Evolutionary conservation across 768 basidiomycete genomes (phyloP), one percentile per base, ranked within the genome.

Genomic region (Xerocomellus amylosporus): DNA sequence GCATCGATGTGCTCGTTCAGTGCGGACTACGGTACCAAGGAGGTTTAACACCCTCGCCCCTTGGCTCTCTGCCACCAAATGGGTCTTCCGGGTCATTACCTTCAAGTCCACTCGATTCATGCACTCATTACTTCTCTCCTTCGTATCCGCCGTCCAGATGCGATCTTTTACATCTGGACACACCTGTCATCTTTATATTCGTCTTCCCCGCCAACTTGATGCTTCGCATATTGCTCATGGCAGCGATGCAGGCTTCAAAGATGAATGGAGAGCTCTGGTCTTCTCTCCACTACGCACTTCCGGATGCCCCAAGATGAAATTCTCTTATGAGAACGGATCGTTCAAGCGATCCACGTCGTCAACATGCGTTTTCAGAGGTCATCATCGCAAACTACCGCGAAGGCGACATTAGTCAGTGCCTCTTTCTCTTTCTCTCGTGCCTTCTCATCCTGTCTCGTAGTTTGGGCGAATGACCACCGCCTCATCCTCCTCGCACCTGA

Each of bases 401-500:
- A 72, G 20, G 86, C 84, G 60, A 66, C 24, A 47, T 55, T 17
- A 62, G 31, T 83, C 28, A 15, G 66, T 61, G 7, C 24, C 43
- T 6, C 22, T 42, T 43, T 28, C 33, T 54, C 38, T 37, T 24
- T 1, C 58, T 64, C 46, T 66, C 28, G 28, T 47, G 37, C 20
- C 28, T 30, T 6, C 8, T 30, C 8, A 30, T 9, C 28, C 28
- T 4, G 3, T 36, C 3, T 50, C 20, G 9, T 14, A 80, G 79
- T 90, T 62, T 90, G 87, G 87, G 79, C 90, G 4, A 93, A 99
- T 71, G 96, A 98, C 74, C 98, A 98, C 72, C 96, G 98, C 65
- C 85, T 98, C 45, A 88, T 97, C 78, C 77, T 99, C 66, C 88
- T 98, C 24, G 24, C 24, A 24, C 24, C 24, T 24, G 24, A 24